Conservation (phyloP, 2,329 filamentous ascomycete genomes). For the Rosellinia necatrix region DNA sequence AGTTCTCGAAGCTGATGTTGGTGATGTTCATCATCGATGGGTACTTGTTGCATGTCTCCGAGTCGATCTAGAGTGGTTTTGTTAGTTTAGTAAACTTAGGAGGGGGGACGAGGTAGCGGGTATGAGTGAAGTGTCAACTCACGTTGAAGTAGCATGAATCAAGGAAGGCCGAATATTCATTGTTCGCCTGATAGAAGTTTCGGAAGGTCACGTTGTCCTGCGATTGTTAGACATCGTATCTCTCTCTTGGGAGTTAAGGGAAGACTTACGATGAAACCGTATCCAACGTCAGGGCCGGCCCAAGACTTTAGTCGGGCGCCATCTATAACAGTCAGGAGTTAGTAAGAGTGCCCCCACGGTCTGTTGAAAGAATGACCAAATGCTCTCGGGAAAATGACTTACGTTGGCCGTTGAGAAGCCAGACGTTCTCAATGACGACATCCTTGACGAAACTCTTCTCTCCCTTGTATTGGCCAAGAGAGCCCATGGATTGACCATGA, state of each 20-base stretch:
- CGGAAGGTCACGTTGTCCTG: conserved; percentile 61
- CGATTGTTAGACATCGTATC: neutral
- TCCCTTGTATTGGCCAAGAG: conserved; percentile 60
- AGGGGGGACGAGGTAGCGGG: neutral
- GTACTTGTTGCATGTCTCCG: conserved; percentile 55
- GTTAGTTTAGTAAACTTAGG: neutral
- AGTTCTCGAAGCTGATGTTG: conserved; percentile 63
- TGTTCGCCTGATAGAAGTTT: conserved; percentile 63
- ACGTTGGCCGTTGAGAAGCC: conserved; percentile 54
- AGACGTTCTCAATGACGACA: conserved; percentile 63
- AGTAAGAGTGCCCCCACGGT: neutral
- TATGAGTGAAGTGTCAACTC: conserved; percentile 31
- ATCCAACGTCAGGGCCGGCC: conserved; percentile 61
- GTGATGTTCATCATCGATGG: conserved; percentile 63
- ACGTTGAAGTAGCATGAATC: conserved; percentile 68
- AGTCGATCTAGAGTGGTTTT: conserved; percentile 40
- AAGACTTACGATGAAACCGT: conserved; percentile 55
- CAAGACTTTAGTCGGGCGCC: conserved; percentile 65
- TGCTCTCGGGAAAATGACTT: neutral
- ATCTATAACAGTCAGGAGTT: conserved; percentile 29
- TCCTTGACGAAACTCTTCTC: conserved; percentile 61
- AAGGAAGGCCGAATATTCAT: conserved; percentile 60
- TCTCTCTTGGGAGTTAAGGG: neutral
- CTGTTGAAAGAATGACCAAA: too few relatives aligned
- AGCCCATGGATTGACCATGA: conserved; percentile 62